Evolutionary conservation across 192 early-diverging fungal genomes (phyloP), one percentile per base, ranked within the genome.

Genomic region (Coemansia sp.): DNA sequence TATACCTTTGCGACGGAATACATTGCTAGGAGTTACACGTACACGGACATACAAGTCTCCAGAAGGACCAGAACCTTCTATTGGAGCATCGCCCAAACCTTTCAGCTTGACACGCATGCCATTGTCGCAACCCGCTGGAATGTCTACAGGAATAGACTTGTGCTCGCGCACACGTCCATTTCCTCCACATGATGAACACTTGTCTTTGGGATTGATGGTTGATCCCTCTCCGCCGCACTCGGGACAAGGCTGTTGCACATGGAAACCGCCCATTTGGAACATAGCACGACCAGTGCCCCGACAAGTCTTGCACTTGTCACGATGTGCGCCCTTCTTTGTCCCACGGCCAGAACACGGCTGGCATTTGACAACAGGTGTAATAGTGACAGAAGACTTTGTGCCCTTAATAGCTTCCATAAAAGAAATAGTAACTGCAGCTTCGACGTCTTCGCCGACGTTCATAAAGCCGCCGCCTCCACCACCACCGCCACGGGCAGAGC

Each of bases 371-470:
- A 97, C 81, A 7, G 84, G 76, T 48, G 88, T 82, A 24, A 92
- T 86, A 22, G 77, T 82, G 27, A 98, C 76, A 7, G 67, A 63
- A 61, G 88, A 90, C 54, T 81, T 84, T 1, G 86, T 53, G 24
- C 97, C 97, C 48, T 89, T 89, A 7, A 89, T 89, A 2, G 95
- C 93, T 27, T 96, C 93, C 93, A 95, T 95, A 64, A 96, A 98
- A 10, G 88, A 54, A 10, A 98, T 82, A 9, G 84, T 86, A 31
- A 93, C 67, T 14, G 76, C 58, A 0, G 84, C 76, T 31, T 91
- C 85, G 49, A 94, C 82, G 67, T 89, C 85, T 16, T 86, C 81
- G 32, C 90, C 93, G 8, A 68, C 76, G 8, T 64, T 62, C 57
- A 54, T 51, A 41, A 71, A 71, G 14, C 69, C 70, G 18, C 73